Percentiles rank a stretch among this genome's conserved stretches.
These are phyloP conservation scores for Bipolaris gigantea DNA, from an alignment of 2,329 filamentous ascomycete species.

Conservation along the genomic window DNA sequence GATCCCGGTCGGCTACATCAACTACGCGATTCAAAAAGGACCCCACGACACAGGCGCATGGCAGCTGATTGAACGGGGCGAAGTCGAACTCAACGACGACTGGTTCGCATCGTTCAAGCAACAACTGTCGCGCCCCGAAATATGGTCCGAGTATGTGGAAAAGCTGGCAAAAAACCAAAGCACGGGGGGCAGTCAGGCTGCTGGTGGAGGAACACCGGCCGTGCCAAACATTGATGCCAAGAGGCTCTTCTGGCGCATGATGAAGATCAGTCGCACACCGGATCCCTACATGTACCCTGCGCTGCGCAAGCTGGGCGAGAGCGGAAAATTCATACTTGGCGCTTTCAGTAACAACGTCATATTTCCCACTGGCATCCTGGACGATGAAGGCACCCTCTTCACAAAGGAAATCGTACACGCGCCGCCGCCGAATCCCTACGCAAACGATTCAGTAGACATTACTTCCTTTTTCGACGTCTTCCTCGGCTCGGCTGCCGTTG, in stretches of 20 bases:
- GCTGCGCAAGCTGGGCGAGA: conserved; percentile 65
- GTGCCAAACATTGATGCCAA: conserved; percentile 76
- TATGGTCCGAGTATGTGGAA: conserved; percentile 67
- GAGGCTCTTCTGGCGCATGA: conserved; percentile 88
- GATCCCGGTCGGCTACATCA: conserved; percentile 88
- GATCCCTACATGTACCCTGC: conserved; percentile 92
- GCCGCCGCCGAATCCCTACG: conserved; percentile 24
- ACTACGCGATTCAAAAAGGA: conserved; percentile 80
- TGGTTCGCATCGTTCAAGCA: conserved; percentile 77
- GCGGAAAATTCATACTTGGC: conserved; percentile 56
- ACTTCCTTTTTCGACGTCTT: conserved; percentile 80
- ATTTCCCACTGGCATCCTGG: conserved; percentile 74
- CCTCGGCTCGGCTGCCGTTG: conserved; percentile 81
- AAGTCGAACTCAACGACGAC: conserved; percentile 70
- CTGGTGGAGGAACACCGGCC: conserved; percentile 51
- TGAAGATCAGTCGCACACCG: conserved; percentile 68
- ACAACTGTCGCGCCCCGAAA: conserved; percentile 67
- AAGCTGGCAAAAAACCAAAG: conserved; percentile 28
- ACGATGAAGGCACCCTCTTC: conserved; percentile 55
- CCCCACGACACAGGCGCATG: conserved; percentile 75
- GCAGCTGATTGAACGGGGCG: conserved; percentile 85
- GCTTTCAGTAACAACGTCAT: conserved; percentile 89
- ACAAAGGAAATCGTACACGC: conserved; percentile 40
- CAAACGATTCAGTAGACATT: conserved; percentile 53
- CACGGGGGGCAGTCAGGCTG: conserved; percentile 36